Evolutionary conservation across 306 rosid genomes (phyloP).

Genomic region (Spatholobus suberectus): DNA sequence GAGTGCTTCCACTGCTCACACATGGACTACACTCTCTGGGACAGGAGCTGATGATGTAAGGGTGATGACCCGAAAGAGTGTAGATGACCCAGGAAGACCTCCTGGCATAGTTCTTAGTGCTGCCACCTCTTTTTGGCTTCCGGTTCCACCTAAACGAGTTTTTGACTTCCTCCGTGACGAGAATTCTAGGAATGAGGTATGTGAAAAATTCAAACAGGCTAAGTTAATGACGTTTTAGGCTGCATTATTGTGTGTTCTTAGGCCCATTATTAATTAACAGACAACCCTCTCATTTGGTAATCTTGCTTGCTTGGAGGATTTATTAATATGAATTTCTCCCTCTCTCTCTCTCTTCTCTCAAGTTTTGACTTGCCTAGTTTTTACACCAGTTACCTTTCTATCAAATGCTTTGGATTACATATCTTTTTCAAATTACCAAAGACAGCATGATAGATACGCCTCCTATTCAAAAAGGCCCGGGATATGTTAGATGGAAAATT

Average conservation of each 20-base stretch:
- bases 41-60: conserved; percentile 96
- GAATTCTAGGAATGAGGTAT: conserved; percentile 91
- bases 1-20: conserved; percentile 94
- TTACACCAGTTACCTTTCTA: conserved; percentile 3
- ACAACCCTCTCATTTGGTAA: neutral
- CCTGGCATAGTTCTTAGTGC: conserved; percentile 96
- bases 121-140: conserved; percentile 98
- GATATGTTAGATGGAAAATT: neutral
- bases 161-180: conserved; percentile 94
- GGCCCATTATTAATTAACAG: neutral
- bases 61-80: conserved; percentile 94
- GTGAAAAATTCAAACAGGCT: neutral
- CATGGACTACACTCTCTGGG: conserved; percentile 92
- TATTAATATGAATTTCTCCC: neutral
- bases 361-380: neutral
- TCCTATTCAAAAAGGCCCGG: neutral
- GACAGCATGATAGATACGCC: neutral
- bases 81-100: conserved; percentile 95
- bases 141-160: conserved; percentile 80
- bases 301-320: neutral
- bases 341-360: neutral
- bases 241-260: conserved; percentile 3
- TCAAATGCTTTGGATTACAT: conserved; percentile 4
- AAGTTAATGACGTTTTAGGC: neutral
- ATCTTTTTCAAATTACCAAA: conserved; percentile 23